Percentiles rank a stretch among this genome's conserved stretches.
Evolutionary conservation across 371 early-diverging fungal genomes (phyloP).

Genomic region (Sporodiniella umbellata): DNA sequence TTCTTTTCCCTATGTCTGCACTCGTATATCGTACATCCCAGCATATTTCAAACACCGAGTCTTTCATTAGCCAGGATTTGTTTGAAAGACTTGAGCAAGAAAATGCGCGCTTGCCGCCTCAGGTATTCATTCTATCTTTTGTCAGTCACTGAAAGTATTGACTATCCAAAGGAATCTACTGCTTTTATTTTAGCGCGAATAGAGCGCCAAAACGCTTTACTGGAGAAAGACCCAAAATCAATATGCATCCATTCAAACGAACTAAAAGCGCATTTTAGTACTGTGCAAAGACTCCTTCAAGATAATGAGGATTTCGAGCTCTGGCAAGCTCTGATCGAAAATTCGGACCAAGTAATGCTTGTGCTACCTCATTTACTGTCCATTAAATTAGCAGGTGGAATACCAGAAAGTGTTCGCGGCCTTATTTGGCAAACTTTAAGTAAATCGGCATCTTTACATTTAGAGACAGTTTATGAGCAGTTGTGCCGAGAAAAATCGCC

Average conservation of each 20-base stretch:
- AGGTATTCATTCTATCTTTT: no score
- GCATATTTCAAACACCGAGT: neutral
- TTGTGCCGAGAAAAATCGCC: conserved; percentile 75
- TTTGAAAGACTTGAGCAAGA: conserved; percentile 33
- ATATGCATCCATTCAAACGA: conserved; percentile 52
- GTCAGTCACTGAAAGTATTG: conserved; percentile 21
- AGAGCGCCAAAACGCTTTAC: conserved; percentile 54
- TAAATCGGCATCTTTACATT: conserved; percentile 67
- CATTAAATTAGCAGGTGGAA: conserved; percentile 74
- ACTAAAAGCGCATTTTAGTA: conserved; percentile 47
- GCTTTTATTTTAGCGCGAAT: conserved; percentile 54
- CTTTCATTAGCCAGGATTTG: neutral
- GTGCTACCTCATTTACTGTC: conserved; percentile 62
- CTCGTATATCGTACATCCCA: no score
- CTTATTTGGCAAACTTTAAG: conserved; percentile 92
- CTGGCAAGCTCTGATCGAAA: conserved; percentile 87
- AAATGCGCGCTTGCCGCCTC: conserved; percentile 41
- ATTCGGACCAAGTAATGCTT: conserved; percentile 66
- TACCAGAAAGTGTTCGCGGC: conserved; percentile 87
- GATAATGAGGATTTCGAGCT: conserved; percentile 81
- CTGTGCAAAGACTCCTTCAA: conserved; percentile 43
- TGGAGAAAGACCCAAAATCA: conserved; percentile 58
- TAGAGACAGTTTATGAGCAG: conserved; percentile 84
- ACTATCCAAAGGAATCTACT: conserved; percentile 41
- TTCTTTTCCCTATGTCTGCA: neutral